Conservation (phyloP, 2,329 filamentous ascomycete species). For the Fusarium praegraminearum region DNA sequence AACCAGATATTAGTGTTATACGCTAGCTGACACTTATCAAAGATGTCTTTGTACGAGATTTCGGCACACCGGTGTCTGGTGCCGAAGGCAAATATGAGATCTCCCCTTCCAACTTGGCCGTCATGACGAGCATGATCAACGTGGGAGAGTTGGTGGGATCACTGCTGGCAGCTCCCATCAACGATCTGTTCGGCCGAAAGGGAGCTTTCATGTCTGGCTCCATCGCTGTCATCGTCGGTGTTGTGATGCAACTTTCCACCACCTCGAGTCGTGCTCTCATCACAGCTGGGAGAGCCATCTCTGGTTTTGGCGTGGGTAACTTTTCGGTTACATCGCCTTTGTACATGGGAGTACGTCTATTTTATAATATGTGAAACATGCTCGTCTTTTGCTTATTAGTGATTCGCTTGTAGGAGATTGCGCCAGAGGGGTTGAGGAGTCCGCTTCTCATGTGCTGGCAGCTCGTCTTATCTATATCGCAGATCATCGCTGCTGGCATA, state of each 20-base stretch:
- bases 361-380: not conserved
- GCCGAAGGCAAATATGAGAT: slow-evolving; percentile 48
- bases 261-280: slow-evolving; percentile 42
- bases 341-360: slow-evolving; percentile 51
- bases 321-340: slow-evolving; percentile 55
- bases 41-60: slow-evolving; percentile 53
- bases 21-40: not conserved
- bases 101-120: slow-evolving; percentile 37
- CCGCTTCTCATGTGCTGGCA: slow-evolving; percentile 57
- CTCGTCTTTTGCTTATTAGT: not conserved
- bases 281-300: slow-evolving; percentile 43
- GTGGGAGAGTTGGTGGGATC: slow-evolving; percentile 55
- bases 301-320: slow-evolving; percentile 50
- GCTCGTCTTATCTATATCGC: slow-evolving; percentile 53
- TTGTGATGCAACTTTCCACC: slow-evolving; percentile 43
- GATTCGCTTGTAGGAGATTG: slow-evolving; percentile 42
- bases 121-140: slow-evolving; percentile 56
- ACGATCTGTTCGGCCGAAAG: slow-evolving; percentile 52
- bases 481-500: slow-evolving; percentile 53
- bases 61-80: slow-evolving; percentile 44
- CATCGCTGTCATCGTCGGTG: slow-evolving; percentile 46
- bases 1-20: not conserved
- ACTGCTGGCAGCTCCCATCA: slow-evolving; percentile 53
- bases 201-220: slow-evolving; percentile 48
- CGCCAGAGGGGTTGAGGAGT: slow-evolving; percentile 50